These are phyloP conservation scores for Camelina sativa DNA, from an alignment of 345 rosid species.

Conservation along the genomic window DNA sequence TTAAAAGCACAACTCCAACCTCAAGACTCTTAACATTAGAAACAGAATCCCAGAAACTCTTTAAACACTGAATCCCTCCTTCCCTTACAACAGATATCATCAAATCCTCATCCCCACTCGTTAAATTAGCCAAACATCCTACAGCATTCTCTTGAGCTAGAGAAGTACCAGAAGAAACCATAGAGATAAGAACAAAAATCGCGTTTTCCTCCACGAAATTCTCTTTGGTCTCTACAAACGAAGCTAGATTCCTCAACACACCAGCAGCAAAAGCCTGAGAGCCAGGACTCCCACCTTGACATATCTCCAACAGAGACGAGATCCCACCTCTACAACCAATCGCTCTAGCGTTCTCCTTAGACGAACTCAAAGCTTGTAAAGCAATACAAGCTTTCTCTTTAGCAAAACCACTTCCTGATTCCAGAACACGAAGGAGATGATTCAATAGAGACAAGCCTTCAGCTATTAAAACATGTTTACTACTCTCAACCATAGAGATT, in stretches of 20 bases:
- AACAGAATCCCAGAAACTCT: constrained; percentile 78
- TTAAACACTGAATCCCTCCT: constrained; percentile 72
- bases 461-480: constrained; percentile 73
- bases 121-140: constrained; percentile 76
- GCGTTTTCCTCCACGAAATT: constrained; percentile 81
- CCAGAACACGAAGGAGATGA: constrained; percentile 75
- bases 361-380: constrained; percentile 66
- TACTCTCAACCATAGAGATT: constrained; percentile 74
- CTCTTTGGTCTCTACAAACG: constrained; percentile 60
- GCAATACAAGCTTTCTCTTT: constrained; percentile 88
- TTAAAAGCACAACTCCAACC: constrained; percentile 63
- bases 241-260: constrained; percentile 75
- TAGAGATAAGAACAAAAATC: constrained; percentile 56
- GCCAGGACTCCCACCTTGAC: constrained; percentile 79
- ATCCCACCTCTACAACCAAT: constrained; percentile 89
- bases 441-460: constrained; percentile 79
- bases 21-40: constrained; percentile 58
- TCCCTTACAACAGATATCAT: constrained; percentile 66
- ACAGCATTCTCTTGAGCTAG: constrained; percentile 80
- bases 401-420: constrained; percentile 86
- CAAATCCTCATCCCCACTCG: constrained; percentile 57
- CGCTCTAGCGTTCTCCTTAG: constrained; percentile 83
- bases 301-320: constrained; percentile 78
- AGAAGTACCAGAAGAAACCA: constrained; percentile 72
- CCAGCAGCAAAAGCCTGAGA: constrained; percentile 89